Conservation (phyloP, 2,329 filamentous ascomycete species). For the Neofusicoccum sp. region DNA sequence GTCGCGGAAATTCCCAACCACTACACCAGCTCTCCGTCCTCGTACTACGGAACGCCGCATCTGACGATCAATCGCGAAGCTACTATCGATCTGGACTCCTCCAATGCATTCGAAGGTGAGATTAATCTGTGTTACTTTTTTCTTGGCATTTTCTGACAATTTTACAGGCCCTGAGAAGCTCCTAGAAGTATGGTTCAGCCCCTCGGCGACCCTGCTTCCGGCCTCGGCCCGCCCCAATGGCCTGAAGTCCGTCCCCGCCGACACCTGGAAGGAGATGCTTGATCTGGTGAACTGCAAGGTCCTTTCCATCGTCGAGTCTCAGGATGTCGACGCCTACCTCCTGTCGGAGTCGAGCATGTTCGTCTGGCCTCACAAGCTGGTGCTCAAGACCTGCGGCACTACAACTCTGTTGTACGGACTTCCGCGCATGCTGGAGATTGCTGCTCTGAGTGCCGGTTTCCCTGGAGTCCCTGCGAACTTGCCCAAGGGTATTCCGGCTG, state of each 20-base stretch:
- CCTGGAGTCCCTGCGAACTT: slow-evolving; percentile 70
- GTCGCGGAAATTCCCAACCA: slow-evolving; percentile 77
- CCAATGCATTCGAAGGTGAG: slow-evolving; percentile 90
- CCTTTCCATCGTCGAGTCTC: slow-evolving; percentile 87
- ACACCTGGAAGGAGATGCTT: slow-evolving; percentile 94
- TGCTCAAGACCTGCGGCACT: slow-evolving; percentile 96
- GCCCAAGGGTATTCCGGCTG: slow-evolving; percentile 65
- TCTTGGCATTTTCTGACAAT: slow-evolving; percentile 23
- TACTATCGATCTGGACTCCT: slow-evolving; percentile 87
- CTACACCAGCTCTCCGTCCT: slow-evolving; percentile 79
- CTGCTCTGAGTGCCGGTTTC: slow-evolving; percentile 84
- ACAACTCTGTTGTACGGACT: slow-evolving; percentile 89
- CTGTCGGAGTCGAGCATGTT: slow-evolving; percentile 99
- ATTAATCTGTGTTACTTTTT: neutral
- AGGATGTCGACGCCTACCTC: slow-evolving; percentile 92
- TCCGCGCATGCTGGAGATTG: slow-evolving; percentile 88
- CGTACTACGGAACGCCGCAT: slow-evolving; percentile 74
- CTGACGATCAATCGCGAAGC: slow-evolving; percentile 97
- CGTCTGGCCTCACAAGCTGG: slow-evolving; percentile 98
- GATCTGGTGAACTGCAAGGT: slow-evolving; percentile 99
- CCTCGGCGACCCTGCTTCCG: slow-evolving; percentile 71
- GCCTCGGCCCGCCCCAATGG: slow-evolving; percentile 69
- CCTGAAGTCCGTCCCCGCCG: slow-evolving; percentile 78
- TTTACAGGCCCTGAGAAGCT: slow-evolving; percentile 84
- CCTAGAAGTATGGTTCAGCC: slow-evolving; percentile 95